Conservation (phyloP, 1,139 yeast species). For the Geotrichum fermentans region DNA sequence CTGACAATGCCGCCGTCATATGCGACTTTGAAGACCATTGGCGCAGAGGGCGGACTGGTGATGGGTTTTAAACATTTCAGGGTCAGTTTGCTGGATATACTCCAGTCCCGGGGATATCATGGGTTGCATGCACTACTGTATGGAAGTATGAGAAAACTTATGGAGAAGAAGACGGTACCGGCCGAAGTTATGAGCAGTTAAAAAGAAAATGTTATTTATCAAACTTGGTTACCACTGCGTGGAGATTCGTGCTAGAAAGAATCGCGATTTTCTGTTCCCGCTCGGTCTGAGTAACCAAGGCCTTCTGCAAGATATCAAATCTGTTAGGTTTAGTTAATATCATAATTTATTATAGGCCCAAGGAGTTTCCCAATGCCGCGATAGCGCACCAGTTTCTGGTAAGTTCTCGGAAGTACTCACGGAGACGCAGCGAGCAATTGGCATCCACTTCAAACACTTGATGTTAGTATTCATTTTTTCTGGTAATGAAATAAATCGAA, state of each 20-base stretch:
- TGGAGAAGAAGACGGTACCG: constrained; percentile 13
- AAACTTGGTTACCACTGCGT: neutral
- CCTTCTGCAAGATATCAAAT: no score
- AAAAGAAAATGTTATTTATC: neutral
- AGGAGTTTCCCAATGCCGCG: no score
- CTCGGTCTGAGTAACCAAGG: no score
- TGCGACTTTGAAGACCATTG: constrained; percentile 15
- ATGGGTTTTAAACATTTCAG: constrained; percentile 24
- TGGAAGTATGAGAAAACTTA: constrained; percentile 22
- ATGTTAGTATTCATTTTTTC: no score
- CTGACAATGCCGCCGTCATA: constrained; percentile 45
- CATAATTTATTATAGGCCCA: no score
- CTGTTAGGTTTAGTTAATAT: no score
- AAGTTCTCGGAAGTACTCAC: no score
- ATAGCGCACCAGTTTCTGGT: no score
- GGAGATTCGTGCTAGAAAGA: no score
- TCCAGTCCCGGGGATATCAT: constrained; percentile 22
- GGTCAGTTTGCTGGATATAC: constrained; percentile 20
- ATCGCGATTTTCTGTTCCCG: neutral
- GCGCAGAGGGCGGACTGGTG: constrained; percentile 21
- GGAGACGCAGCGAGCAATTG: no score
- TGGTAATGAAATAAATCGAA: no score
- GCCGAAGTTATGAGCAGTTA: neutral
- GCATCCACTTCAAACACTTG: no score
- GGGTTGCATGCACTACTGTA: constrained; percentile 22